Conservation (phyloP, 257 asterid species). For the Capsicum baccatum region DNA sequence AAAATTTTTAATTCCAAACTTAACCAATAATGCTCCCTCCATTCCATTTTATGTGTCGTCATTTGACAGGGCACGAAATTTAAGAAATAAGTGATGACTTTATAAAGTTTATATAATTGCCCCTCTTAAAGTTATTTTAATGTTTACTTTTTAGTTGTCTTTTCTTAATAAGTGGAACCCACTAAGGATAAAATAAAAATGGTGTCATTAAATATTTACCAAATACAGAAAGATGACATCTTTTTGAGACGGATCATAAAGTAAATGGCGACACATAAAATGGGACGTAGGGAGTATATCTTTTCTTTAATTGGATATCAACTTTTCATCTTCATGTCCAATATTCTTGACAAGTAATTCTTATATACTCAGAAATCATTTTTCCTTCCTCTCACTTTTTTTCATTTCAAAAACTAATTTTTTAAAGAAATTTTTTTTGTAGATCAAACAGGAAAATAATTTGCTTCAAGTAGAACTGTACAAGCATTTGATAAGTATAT, state of each 20-base stretch:
- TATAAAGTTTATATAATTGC: too few relatives aligned
- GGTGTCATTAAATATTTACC: too few relatives aligned
- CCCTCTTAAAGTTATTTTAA: too few relatives aligned
- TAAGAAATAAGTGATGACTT: too few relatives aligned
- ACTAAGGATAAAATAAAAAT: too few relatives aligned
- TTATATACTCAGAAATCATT: conserved; percentile 33
- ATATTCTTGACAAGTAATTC: conserved; percentile 29
- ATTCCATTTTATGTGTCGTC: too few relatives aligned
- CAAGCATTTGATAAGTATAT: conserved; percentile 45
- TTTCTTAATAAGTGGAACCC: too few relatives aligned
- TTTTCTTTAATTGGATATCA: conserved; percentile 46
- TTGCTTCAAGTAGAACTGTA: not conserved
- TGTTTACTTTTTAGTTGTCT: too few relatives aligned
- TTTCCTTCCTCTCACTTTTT: conserved; percentile 31
- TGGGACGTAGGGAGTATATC: conserved; percentile 42
- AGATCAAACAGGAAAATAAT: not conserved
- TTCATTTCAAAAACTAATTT: conserved; percentile 18
- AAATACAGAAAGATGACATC: too few relatives aligned
- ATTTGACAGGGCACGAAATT: too few relatives aligned
- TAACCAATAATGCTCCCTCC: not conserved
- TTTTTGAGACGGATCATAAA: too few relatives aligned
- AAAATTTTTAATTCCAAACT: not conserved
- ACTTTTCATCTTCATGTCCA: not conserved
- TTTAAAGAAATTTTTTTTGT: conserved; percentile 40
- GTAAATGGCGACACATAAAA: too few relatives aligned